These are phyloP conservation scores for Bacidia rubella DNA, from an alignment of 495 filamentous ascomycete genomes.

Conservation along the genomic window DNA sequence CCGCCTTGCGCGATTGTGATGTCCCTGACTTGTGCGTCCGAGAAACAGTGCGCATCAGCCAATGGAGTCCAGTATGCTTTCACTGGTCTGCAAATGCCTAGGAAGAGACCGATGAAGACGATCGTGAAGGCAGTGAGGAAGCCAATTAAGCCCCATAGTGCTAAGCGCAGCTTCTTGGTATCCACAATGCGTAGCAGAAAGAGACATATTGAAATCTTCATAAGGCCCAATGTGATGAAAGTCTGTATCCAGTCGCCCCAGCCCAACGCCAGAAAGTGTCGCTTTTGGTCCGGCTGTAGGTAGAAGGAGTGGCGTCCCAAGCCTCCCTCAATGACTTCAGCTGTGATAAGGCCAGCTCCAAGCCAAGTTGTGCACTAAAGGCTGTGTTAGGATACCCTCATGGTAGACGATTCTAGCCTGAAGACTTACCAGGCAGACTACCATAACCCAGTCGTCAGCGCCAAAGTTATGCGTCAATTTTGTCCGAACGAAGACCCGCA, in stretches of 20 bases:
- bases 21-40: slow-evolving; percentile 10
- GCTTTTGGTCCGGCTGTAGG: slow-evolving; percentile 5
- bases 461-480: slow-evolving; percentile 15
- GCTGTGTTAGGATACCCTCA: background rate
- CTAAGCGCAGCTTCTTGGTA: background rate
- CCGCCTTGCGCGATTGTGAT: slow-evolving; percentile 15
- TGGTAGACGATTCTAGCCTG: background rate
- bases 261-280: slow-evolving; percentile 6
- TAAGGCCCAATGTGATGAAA: slow-evolving; percentile 12
- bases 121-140: slow-evolving; percentile 8
- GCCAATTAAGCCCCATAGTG: slow-evolving; percentile 8
- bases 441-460: slow-evolving; percentile 9
- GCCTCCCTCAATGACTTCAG: slow-evolving; percentile 10
- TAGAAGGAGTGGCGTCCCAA: slow-evolving; percentile 15
- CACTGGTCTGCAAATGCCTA: slow-evolving; percentile 14
- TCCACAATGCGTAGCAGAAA: slow-evolving; percentile 16
- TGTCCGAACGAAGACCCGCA: slow-evolving; percentile 13
- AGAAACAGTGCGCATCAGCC: slow-evolving; percentile 10
- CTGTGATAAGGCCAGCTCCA: slow-evolving; percentile 11
- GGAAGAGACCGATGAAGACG: slow-evolving; percentile 9
- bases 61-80: slow-evolving; percentile 13
- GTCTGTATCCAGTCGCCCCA: slow-evolving; percentile 18
- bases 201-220: slow-evolving; percentile 16
- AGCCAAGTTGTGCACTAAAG: slow-evolving; percentile 10
- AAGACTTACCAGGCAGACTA: slow-evolving; percentile 11